Evolutionary conservation across 306 rosid species (phyloP).

Genomic region (Quercus agrifolia): DNA sequence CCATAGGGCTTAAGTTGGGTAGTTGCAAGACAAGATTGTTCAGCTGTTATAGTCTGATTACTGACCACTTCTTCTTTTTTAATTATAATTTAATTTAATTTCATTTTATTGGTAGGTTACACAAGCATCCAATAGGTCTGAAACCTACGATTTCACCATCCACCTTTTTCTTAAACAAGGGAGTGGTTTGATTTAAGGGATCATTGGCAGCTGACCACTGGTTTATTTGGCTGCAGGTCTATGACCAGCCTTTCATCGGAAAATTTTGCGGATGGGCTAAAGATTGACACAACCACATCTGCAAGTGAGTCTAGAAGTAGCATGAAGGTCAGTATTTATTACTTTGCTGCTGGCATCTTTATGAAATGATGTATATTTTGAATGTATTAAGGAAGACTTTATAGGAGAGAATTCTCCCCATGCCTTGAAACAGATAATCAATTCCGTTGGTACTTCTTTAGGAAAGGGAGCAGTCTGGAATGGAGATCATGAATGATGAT

Average conservation of each 20-base stretch:
- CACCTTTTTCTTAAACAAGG: not conserved
- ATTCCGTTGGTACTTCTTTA: slow-evolving; percentile 22
- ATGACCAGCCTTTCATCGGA: slow-evolving; percentile 56
- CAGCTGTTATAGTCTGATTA: not conserved
- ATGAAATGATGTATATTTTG: not conserved
- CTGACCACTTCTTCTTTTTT: not conserved
- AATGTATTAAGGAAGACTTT: slow-evolving; percentile 2
- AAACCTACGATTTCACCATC: not conserved
- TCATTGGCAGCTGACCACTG: slow-evolving; percentile 8
- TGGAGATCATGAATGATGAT: slow-evolving; percentile 25
- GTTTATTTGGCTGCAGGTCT: slow-evolving; percentile 44
- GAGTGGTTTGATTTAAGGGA: not conserved
- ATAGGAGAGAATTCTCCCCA: not conserved
- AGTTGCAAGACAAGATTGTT: not conserved
- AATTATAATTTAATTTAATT: not conserved
- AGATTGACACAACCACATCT: slow-evolving; percentile 43
- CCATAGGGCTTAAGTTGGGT: not conserved
- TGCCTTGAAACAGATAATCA: not conserved
- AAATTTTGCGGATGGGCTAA: slow-evolving; percentile 49
- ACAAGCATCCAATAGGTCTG: not conserved
- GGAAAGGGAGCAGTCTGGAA: slow-evolving; percentile 39
- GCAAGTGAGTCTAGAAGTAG: slow-evolving; percentile 56
- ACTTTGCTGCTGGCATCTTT: not conserved
- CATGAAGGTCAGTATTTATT: slow-evolving; percentile 49
- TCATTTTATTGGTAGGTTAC: not conserved